A percentile compares a stretch with the other conserved stretches of the same genome.
phyloP scores from a whole-genome alignment of 495 filamentous ascomycete species.

The Parathielavia hyrcaniae region DNA sequence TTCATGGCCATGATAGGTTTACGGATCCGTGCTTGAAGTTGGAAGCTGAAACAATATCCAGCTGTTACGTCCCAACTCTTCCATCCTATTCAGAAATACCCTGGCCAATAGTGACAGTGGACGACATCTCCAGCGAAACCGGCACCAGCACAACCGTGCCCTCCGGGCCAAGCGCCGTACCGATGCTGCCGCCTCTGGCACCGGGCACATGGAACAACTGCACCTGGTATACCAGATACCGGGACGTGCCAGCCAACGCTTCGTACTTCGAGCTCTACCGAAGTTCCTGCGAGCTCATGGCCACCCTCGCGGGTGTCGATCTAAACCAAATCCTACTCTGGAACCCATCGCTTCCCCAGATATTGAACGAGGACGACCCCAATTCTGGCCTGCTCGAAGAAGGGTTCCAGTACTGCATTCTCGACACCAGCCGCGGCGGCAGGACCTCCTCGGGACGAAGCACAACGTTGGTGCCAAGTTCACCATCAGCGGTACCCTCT shows the following conservation, averaged over 20 bases:
- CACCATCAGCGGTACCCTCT: conserved; percentile 1
- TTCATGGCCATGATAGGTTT: no score
- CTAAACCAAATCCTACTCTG: background rate
- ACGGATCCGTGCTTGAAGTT: no score
- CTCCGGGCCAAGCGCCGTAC: background rate
- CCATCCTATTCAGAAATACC: no score
- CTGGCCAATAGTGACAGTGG: no score
- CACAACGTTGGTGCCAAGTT: background rate
- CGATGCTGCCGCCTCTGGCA: background rate
- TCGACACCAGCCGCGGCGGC: no score
- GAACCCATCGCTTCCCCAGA: conserved; percentile 2
- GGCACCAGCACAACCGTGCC: background rate
- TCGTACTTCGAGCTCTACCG: background rate
- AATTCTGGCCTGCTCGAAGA: background rate
- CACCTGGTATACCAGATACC: background rate
- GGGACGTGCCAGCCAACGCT: background rate
- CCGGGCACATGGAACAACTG: background rate
- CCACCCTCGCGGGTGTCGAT: background rate
- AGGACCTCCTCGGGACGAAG: background rate
- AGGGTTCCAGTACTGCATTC: background rate
- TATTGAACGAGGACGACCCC: background rate
- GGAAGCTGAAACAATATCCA: no score
- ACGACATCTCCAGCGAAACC: no score
- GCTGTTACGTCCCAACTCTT: no score
- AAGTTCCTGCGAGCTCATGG: background rate